Base-by-base conservation (phyloP, 768 basidiomycete genomes). In the Rhizopogon vulgaris region DNA sequence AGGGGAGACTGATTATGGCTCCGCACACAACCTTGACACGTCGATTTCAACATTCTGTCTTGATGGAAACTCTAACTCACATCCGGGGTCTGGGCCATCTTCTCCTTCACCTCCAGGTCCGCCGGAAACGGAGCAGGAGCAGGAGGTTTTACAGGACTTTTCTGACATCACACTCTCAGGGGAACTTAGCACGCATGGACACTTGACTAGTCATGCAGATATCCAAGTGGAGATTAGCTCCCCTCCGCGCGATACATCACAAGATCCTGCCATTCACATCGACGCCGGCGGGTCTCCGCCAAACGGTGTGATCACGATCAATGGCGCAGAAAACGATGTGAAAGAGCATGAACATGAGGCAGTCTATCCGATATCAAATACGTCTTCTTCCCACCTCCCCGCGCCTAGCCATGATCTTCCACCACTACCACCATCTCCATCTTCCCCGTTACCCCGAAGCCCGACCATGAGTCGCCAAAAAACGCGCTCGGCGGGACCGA, bases 31-130 rank as follows among this genome's bases (percentile, higher is more conserved):
- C 17, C 58, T 46, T 3, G 70, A 80, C 61, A 71, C 71, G 8
- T 82, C 83, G 9, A 74, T 82, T 48, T 83, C 83, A 12, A 84
- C 82, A 0, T 69, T 84, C 38, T 73, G 79, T 60, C 78, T 85
- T 39, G 74, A 80, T 46, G 71, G 67, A 5, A 56, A 63, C 56
- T 50, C 63, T 58, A 47, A 41, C 54, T 49, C 55, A 36, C 53
- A 58, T 50, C 56, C 45, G 18, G 49, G 6, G 38, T 58, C 61
- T 28, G 38, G 54, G 22, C 34, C 62, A 48, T 57, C 71, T 52
- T 58, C 65, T 45, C 60, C 59, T 8, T 45, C 52, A 7, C 61
- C 64, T 15, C 56, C 64, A 34, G 28, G 48, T 11, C 45, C 43
- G 30, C 28, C 10, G 30, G 32, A 18, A 32, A 30, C 30, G 28